Evolutionary conservation across 106 monocot species (phyloP), one percentile per base, ranked within the genome.

Genomic region (Dactylorhiza incarnata): DNA sequence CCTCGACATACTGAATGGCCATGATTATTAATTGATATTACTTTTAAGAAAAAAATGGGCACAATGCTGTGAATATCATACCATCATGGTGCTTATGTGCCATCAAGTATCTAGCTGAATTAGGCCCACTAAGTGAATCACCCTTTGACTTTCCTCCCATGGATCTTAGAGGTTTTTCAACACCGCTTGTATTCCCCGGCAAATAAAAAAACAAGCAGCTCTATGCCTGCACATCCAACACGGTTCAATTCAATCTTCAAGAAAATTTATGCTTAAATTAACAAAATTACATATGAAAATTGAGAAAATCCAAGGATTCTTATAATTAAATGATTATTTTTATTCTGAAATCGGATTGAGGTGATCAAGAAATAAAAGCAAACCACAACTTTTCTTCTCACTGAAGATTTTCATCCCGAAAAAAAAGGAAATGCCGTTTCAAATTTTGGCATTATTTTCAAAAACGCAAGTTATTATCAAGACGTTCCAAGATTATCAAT

Each of bases 11-110:
- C 5, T 70, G 17, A 46, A 15, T 45, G 1, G 13, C 29, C 37
- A 66, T 66, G 29, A 12, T 26, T 66, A 12, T 14, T 37, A 13
- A 66, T 20, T 59, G 58, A 22, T 8, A 22, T 5, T 11, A 19
- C 0, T 66, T 24, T 37, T 22, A 62, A 9, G 23, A 22, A 22
- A 5, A 37, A 66, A 68, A 69, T 69, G 15, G 45, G 17, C 44
- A 69, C 16, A 45, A 16, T 69, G 43, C 9, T 69, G 69, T 69
- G 37, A 72, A 49, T 7, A 72, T 22, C 49, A 17, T 49, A 72
- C 72, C 72, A 72, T 72, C 72, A 72, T 72, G 49, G 12, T 48
- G 49, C 49, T 44, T 48, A 15, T 48, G 47, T 72, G 72, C 23
- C 15, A n/a, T 72, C 72, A 48, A 49, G 23, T 49, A n/a, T 49